Conservation (phyloP, 768 basidiomycete genomes). For the Boletus speciosus region DNA sequence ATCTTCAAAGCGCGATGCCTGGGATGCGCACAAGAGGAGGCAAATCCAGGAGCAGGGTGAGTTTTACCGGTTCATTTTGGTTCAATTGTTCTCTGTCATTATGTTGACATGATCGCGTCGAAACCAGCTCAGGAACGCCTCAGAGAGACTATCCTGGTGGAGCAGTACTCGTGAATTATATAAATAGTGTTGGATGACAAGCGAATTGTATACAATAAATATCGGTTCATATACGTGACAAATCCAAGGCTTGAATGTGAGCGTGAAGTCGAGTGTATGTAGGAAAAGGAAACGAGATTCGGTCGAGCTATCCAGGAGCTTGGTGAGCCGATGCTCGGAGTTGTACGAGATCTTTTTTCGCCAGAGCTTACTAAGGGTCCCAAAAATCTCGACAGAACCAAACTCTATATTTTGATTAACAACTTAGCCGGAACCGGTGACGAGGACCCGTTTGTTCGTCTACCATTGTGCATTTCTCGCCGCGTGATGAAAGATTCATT, state of each 20-base stretch:
- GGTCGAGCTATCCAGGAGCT: too few species aligned
- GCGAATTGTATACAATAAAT: neutral
- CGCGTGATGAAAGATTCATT: too few species aligned
- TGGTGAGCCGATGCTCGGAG: too few species aligned
- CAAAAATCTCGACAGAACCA: too few species aligned
- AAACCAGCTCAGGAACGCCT: neutral
- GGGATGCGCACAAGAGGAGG: neutral
- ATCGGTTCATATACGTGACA: neutral
- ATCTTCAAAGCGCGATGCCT: conserved; percentile 2
- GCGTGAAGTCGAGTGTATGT: neutral
- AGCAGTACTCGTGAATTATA: neutral
- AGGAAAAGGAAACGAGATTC: too few species aligned
- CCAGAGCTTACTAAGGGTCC: too few species aligned
- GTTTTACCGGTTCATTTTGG: neutral
- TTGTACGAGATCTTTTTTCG: too few species aligned
- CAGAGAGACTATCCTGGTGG: neutral
- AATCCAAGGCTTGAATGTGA: too few species aligned
- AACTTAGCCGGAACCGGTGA: too few species aligned
- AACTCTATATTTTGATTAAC: too few species aligned
- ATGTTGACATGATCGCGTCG: neutral
- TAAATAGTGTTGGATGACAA: neutral
- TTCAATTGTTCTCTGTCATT: neutral
- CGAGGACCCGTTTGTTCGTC: too few species aligned
- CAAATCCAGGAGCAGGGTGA: neutral
- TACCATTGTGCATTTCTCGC: too few species aligned